Evolutionary conservation across 2,329 filamentous ascomycete species (phyloP).

Genomic region (Trichothecium sympodiale): DNA sequence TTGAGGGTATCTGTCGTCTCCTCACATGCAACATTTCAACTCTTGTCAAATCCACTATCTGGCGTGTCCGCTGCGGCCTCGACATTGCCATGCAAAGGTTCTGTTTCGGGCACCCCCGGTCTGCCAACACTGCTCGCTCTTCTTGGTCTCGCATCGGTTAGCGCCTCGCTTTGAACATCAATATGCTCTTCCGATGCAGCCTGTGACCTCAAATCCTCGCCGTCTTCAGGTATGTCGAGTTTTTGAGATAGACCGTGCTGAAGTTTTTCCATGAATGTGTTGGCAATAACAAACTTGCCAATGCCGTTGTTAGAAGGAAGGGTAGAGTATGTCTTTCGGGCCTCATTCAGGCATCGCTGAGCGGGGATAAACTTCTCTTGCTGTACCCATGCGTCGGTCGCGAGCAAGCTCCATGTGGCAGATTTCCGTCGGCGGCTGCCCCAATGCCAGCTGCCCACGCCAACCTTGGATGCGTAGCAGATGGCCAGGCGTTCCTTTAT

Average conservation of each 20-base stretch:
- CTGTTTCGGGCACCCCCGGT: slow-evolving; percentile 36
- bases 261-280: slow-evolving; percentile 39
- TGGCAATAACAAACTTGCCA: slow-evolving; percentile 37
- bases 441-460: slow-evolving; percentile 53
- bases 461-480: slow-evolving; percentile 67
- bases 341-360: slow-evolving; percentile 64
- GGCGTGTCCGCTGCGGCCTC: slow-evolving; percentile 8
- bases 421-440: slow-evolving; percentile 73
- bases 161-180: slow-evolving; percentile 41
- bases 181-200: slow-evolving; percentile 22
- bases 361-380: slow-evolving; percentile 70
- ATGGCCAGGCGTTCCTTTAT: slow-evolving; percentile 77
- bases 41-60: slow-evolving; percentile 3
- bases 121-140: slow-evolving; percentile 43
- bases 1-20: slow-evolving; percentile 3
- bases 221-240: slow-evolving; percentile 22
- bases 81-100: slow-evolving; percentile 27
- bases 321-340: slow-evolving; percentile 42
- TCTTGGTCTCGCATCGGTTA: slow-evolving; percentile 27
- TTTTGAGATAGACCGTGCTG: slow-evolving; percentile 37
- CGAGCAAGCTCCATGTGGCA: slow-evolving; percentile 77
- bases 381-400: slow-evolving; percentile 73
- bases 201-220: slow-evolving; percentile 4
- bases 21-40: not conserved
- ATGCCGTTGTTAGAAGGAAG: slow-evolving; percentile 40